Base-by-base conservation (phyloP, 108 stramenopile species). In the Chaetoceros muelleri region DNA sequence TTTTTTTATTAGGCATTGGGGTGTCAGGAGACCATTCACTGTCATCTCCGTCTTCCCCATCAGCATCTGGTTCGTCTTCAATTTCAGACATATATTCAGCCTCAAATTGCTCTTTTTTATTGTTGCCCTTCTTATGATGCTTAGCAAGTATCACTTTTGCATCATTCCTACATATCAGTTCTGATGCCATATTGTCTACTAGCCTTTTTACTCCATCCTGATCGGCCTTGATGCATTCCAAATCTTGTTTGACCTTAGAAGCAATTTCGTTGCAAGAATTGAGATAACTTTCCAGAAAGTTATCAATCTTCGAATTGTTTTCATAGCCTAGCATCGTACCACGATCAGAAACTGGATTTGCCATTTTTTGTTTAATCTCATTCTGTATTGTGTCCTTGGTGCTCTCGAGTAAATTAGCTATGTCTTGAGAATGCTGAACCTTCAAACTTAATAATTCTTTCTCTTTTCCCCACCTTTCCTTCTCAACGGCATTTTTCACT, bases 341-440 rank as follows among this genome's bases (percentile, higher is more conserved):
- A 58, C 69, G n/a, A 67, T 66, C 49, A 71, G 50, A 28, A 52
- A 52, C 46, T 73, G 31, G 40, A 53, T 57, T 29, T 66, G 31
- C 55, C 26, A 68, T 57, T 31, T 71, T 62, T 28, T 47, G n/a
- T 28, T 40, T 58, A 24, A 80, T 66, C 28, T 69, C 60, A 5
- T 61, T 57, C 44, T 67, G 65, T 1, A 81, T 51, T 2, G 73
- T 52, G 30, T 53, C 63, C 57, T 72, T 74, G 0, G 80, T 81
- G 10, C 69, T 62, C 46, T 81, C 74, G 21, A 81, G 58, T 17
- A 78, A 54, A 13, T 62, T 65, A 28, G 74, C 51, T n/a, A 74
- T 81, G 10, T 70, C 73, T 44, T 74, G 66, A 0, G 68, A 61
- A 48, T 81, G 80, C 46, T 81, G 61, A 56, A 77, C 58, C 58